Evolutionary conservation across 176 grass and related monocot species (phyloP), one percentile per base, ranked within the genome.

Genomic region (Juncus inflexus): DNA sequence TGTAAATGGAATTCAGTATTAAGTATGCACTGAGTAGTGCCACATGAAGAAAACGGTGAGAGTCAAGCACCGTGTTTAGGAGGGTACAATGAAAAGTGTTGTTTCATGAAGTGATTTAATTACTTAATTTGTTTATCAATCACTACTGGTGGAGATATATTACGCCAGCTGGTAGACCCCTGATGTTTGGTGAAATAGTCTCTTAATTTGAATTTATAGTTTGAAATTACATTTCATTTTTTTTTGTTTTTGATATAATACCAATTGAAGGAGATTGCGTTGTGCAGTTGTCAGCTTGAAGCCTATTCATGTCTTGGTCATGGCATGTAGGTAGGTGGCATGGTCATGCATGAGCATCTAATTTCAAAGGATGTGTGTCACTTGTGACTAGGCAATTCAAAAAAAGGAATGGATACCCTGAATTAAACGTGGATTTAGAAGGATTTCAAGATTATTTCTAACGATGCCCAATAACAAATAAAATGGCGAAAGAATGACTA

Each of bases 191-290:
- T 28, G 19, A 28, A 28, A 28, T 28, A 28, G 19, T 28, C 19
- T 28, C 19, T 28, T 28, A 28, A 28, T 28, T 28, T 28, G 19
- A 28, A 28, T 28, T 28, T 28, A 28, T 28, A 28, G 19, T 28
- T 28, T 28, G 19, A 28, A 28, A 1, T 28, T 28, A 28, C 19
- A 28, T 28, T 28, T 28, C 19, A 28, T 1, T 28, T 28, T 28
- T 28, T 28, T 28, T 28, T 28, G 0, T 28, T 28, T 47, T 47
- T 6, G 9, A 6, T 68, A 70, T 58, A 70, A n/a, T 70, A 57
- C 67, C 50, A 70, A 70, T 70, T 37, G 67, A 70, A 70, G 50
- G 52, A 40, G 67, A 70, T 70, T 70, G 67, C 67, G 37, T 55
- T 13, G 2, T 4, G 8, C 39, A 55, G 37, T 13, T 42, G 66